Base-by-base conservation (phyloP, 1,139 yeast genomes). In the Candida sanyaensis region DNA sequence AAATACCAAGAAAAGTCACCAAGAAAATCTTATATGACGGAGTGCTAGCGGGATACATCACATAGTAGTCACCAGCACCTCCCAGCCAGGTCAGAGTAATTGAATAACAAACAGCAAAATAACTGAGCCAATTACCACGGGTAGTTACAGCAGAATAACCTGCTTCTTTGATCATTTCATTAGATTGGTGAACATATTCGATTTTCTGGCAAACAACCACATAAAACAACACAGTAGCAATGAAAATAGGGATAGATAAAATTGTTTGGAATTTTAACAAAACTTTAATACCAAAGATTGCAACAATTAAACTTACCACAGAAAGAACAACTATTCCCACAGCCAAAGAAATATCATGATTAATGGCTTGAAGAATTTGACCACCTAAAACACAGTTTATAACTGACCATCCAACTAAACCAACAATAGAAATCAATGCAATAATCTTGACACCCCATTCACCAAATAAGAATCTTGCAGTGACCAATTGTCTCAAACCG, bases 41-140 rank as follows among this genome's bases (percentile, higher is more conserved):
- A 0, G 90, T 80, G 37, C 73, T 70, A 59, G 88, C 96, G 0
- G 96, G 96, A 61, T 89, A 84, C 46, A 88, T 73, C 45, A 89
- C 82, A 63, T 87, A 88, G 64, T 90, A 90, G 64, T 90, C 97
- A 0, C 93, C 77, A 1, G 96, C 88, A 50, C 87, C 80, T 5
- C 92, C 86, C 31, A 95, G 93, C 97, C 97, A 90, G 1, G 96
- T 88, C 1, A 91, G 81, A 2, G 96, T 89, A 41, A 86, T 83
- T 30, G 96, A 84, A 60, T 87, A 88, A 26, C 86, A 76, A 43
- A 88, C 69, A 1, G 92, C 80, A 61, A 89, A 88, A 64, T 83
- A 86, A 11, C 89, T 80, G 29, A 89, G 64, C 80, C 88, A 82
- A 61, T 82, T 80, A 5, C 95, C 96, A 42, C 76, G 72, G 9